Evolutionary conservation across 1,284 basidiomycete species (phyloP), one percentile per base, ranked within the genome.

Genomic region (Cutaneotrichosporon sp.): DNA sequence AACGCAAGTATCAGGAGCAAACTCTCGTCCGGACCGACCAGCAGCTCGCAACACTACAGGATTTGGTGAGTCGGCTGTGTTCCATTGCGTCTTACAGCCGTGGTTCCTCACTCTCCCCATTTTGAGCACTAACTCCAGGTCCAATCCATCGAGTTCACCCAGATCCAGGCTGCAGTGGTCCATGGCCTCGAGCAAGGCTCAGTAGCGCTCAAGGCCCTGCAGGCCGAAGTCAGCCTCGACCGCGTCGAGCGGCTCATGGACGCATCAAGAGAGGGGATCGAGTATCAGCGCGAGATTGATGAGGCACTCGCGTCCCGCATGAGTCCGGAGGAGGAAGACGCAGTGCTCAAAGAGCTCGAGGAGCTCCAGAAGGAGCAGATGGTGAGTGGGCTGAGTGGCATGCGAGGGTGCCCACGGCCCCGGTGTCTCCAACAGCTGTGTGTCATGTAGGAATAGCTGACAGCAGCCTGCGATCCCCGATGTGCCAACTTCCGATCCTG

Each of bases 131-230:
- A 39, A 19, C 33, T 2, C 6, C 67, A 96, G 92, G 90, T 96
- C 5, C 88, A 88, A 8, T 89, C 87, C 0, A 97, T 98, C 67
- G 94, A 98, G 72, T 97, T 96, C 77, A 90, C 94, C 0, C 80
- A 94, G 52, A 85, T 98, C 38, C 89, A 98, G 74, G 85, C 90
- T 38, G 90, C 91, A 4, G 88, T 98, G 16, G 71, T 97, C 43
- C 89, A 91, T 73, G 94, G 94, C 8, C 75, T 98, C 37, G 83
- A 90, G 72, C 90, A 94, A 75, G 94, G 94, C 3, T 96, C 89
- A 60, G 85, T 88, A 38, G 92, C 97, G 0, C 78, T 98, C 51
- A 90, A 88, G 68, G 84, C 94, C 76, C 88, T 98, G 33, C 92
- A 98, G 74, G 84, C 84, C 66, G 92, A 97, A 73, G 85, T 97